phyloP scores from a whole-genome alignment of 1,284 basidiomycete species.

The Puccinia sorghi region DNA sequence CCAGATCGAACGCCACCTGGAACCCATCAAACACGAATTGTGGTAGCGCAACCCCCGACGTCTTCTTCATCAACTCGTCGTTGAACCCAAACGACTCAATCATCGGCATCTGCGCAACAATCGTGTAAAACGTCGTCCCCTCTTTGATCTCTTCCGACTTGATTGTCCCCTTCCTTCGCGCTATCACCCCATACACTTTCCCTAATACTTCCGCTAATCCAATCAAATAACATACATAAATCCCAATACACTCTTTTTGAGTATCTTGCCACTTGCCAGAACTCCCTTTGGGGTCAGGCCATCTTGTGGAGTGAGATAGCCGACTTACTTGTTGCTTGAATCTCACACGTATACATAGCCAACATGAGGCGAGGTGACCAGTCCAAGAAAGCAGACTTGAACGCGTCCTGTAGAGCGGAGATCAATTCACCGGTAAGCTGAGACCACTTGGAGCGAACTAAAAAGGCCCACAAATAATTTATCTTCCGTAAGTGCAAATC shows the following conservation, averaged over 20 bases:
- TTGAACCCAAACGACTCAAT: slow-evolving; percentile 98
- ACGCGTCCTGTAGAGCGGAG: slow-evolving; percentile 83
- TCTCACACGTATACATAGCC: slow-evolving; percentile 98
- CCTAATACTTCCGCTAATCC: slow-evolving; percentile 86
- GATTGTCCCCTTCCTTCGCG: slow-evolving; percentile 84
- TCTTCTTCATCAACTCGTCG: slow-evolving; percentile 93
- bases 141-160: slow-evolving; percentile 98
- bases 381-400: slow-evolving; percentile 82
- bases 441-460: slow-evolving; percentile 67
- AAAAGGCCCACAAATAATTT: not conserved
- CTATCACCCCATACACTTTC: slow-evolving; percentile 94
- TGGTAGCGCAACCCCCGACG: slow-evolving; percentile 92
- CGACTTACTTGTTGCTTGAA: slow-evolving; percentile 86
- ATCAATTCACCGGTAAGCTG: slow-evolving; percentile 87
- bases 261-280: not conserved
- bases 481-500: not conserved
- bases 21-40: slow-evolving; percentile 77
- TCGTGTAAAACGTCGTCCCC: slow-evolving; percentile 90
- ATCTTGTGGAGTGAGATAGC: too few species aligned
- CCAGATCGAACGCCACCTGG: slow-evolving; percentile 76
- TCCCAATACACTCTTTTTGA: not conserved
- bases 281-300: slow-evolving; percentile 46
- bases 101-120: slow-evolving; percentile 86
- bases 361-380: slow-evolving; percentile 97
- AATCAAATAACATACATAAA: not conserved